Base-by-base conservation (phyloP, 768 basidiomycete species). In the Ramaria rubella region DNA sequence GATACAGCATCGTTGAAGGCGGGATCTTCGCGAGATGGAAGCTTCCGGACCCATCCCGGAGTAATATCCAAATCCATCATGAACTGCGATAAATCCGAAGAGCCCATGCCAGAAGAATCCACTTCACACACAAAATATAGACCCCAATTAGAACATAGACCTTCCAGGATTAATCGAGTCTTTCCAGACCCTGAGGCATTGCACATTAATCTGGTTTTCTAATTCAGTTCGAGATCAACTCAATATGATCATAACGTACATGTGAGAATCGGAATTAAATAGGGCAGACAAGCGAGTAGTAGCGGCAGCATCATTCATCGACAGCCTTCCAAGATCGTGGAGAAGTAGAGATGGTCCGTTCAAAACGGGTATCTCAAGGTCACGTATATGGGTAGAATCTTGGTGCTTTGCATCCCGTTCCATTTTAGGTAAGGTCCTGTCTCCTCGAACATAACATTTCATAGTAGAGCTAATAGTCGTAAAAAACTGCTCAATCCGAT, bases 181-280 rank as follows among this genome's bases (percentile, higher is more conserved):
- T 55, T 55, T 15, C 54, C 54, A n/a, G 54, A 52, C 17, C 54
- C 54, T 14, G 54, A 46, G 8, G 54, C 45, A 29, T 55, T 51
- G 49, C 29, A 51, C 21, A 51, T 12, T 24, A 51, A 21, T 21
- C 45, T 48, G 45, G 45, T 15, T 11, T 48, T 11, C 36, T 11
- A 38, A 38, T 11, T n/a, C n/a, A 38, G n/a, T 38, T 38, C 11
- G n/a, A 11, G 36, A 11, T 38, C 36, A 38, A 38, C 11, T 38
- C 11, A 38, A 11, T 38, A 38, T n/a, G 11, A 38, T 38, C 36
- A n/a, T 38, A n/a, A 38, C 36, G 11, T 38, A 38, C 36, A n/a
- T 38, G 36, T 38, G 36, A n/a, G 11, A 11, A 11, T n/a, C 11
- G 36, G 36, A n/a, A 38, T 11, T 38, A 38, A 38, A 38, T 11